Evolutionary conservation across 768 basidiomycete genomes (phyloP), one percentile per base, ranked within the genome.

Genomic region (Tylopilus balloui): DNA sequence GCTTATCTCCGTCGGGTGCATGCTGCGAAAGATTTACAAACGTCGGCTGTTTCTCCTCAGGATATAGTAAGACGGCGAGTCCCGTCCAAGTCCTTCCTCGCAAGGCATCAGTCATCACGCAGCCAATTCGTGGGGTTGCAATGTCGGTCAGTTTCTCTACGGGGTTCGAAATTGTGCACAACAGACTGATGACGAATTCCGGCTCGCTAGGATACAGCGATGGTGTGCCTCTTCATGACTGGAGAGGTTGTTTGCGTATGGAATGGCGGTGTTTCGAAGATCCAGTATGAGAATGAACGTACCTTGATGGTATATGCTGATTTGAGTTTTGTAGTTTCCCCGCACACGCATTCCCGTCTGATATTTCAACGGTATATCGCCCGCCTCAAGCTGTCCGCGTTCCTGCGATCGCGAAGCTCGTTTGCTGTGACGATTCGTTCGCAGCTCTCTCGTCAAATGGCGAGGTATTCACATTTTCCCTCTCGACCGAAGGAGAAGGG

Each of bases 401-500:
- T 49, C 78, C 89, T 0, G 78, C 75, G 42, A 90, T 97, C 42
- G 73, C 74, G 34, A 96, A 93, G 66, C 75, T 99, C 43, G 83
- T 83, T 7, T 79, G 78, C 42, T 87, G 83, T 54, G 92, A 92
- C 17, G 83, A 84, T 35, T 71, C 78, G 1, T 90, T 97, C 55
- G 92, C 88, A 0, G 88, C 91, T 0, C 71, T 97, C 4, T 86
- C 89, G 0, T 79, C 78, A 1, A 84, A 84, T 42, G 95, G 95
- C n/a, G 95, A 97, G 64, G 79, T 97, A 3, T 97, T 91, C 64
- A 88, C 84, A 0, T 96, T 94, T 61, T 71, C 76, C 3, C 66
- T 79, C 1, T 63, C 73, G 32, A 47, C 65, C 15, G 70, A 72
- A 20, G 56, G 60, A 17, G 61, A 62, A 28, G 62, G 50, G 9